Base-by-base conservation (phyloP, 257 asterid genomes). In the Capsicum pubescens region DNA sequence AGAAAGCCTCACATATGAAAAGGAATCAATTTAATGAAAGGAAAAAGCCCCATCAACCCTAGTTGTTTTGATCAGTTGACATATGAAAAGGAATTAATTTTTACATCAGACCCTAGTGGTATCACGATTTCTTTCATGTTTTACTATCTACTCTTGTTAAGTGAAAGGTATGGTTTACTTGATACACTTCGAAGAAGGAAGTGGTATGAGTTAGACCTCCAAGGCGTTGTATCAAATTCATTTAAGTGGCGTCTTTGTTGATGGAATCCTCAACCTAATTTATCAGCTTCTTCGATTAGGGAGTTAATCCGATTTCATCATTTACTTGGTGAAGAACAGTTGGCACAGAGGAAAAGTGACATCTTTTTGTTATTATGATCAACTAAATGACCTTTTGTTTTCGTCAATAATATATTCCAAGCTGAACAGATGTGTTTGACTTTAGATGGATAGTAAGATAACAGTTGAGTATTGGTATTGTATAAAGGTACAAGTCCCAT, bases 321-420 rank as follows among this genome's bases (percentile, higher is more conserved):
- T 9, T 63, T 74, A 21, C 44, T 48, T 12, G 81, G 81, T 76
- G 63, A 52, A 52, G 36, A 16, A 21, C 81, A 76, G 63, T 52
- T 76, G n/a, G 3, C 46, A 76, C 13, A 8, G 44, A 52, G 63
- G 35, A 72, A n/a, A 13, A 26, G 44, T 26, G 48, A 13, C 63
- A 13, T 50, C 19, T 52, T 76, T 76, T 76, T 52, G 5, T 52
- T 76, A 13, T 26, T 76, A 54, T 52, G 63, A 76, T 76, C 19
- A 21, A 52, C 39, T 32, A 21, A 68, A 68, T 39, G 77, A 15
- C 26, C 9, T 26, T 52, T 14, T 21, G 46, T 76, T 76, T 26
- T 76, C 46, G 42, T 26, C 46, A 76, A 52, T 76, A 66, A 66
- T 6, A 66, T 6, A 21, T 66, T 5, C 72, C 72, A 12, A 12